Evolutionary conservation across 2,329 filamentous ascomycete species (phyloP), one percentile per base, ranked within the genome.

Genomic region (Talaromyces sp.): DNA sequence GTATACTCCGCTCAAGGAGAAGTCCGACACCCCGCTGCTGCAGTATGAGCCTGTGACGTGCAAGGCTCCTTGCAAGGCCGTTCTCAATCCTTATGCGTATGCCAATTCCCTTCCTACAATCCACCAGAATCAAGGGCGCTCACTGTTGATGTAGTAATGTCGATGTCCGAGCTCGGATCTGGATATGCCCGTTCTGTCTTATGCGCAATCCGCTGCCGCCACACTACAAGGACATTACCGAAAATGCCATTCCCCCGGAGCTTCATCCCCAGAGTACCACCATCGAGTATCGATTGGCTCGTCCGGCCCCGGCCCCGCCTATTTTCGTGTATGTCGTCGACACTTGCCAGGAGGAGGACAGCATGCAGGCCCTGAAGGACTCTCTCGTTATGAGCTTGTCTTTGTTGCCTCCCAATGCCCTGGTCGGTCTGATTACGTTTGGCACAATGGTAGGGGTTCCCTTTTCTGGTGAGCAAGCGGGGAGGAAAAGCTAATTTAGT

Each of bases 21-120:
- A 96, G 81, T 87, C 89, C 27, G 76, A 96, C 66, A 91, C 91
- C 28, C 92, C 93, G 60, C 80, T 96, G 65, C 84, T 99, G 59
- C 91, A 96, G 75, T 98, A 98, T 78, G 94, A 98, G 79, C 95
- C 95, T 18, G 92, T 99, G 50, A 93, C 91, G 64, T 99, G 95
- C 87, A 97, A 97, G 79, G 87, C 90, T 75, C 95, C 95, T 65
- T 99, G 95, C 78, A 89, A 93, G 77, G 94, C 94, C 60, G 92
- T 98, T 42, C 83, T 99, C 75, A 99, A 99, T 76, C 95, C 95
- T 52, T 98, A 93, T 83, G 97, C 94, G 92, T 96, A 84, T 72
- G 86, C 50, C 50, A 30, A 28, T 53, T 31, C 27, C 18, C 27
- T 53, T 28, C 1, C 23, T 31, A 30, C 28, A 16, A 30, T 23